A percentile compares a stretch with the other conserved stretches of the same genome.
These are phyloP conservation scores for Colletotrichum sp. DNA, from an alignment of 2,329 filamentous ascomycete species.

Conservation along the genomic window DNA sequence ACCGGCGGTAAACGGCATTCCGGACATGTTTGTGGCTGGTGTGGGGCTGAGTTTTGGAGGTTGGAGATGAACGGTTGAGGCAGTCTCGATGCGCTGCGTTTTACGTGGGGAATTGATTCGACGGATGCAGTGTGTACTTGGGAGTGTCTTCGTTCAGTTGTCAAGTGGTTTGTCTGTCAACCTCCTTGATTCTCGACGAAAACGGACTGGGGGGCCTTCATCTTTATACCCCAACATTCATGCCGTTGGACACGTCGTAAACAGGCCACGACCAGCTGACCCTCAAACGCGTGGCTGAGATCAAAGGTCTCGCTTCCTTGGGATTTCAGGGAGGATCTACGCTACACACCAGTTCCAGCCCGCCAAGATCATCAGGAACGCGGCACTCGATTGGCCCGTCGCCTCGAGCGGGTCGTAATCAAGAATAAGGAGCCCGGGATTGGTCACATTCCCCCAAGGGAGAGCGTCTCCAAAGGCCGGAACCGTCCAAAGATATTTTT, in stretches of 20 bases:
- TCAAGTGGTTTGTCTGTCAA: neutral
- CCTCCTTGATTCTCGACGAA: accelerated
- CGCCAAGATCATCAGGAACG: neutral
- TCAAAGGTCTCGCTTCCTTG: neutral
- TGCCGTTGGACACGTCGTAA: neutral
- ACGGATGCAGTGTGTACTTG: neutral
- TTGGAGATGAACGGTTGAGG: neutral
- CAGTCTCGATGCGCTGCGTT: neutral
- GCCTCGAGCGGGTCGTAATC: neutral
- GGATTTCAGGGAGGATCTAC: neutral
- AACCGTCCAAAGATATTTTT: neutral
- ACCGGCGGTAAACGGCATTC: slow-evolving; percentile 8
- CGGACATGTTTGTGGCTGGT: neutral
- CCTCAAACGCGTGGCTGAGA: neutral
- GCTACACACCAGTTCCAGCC: neutral
- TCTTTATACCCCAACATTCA: neutral
- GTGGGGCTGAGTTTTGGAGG: neutral
- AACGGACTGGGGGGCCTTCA: neutral
- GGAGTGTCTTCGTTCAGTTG: neutral
- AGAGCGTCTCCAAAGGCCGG: neutral
- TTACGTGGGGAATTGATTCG: neutral
- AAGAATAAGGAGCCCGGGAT: neutral
- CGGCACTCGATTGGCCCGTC: neutral
- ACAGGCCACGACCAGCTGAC: neutral
- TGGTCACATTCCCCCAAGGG: neutral